Percentiles rank a stretch among this genome's conserved stretches.
phyloP scores from a whole-genome alignment of 2,329 filamentous ascomycete species.

The Penicillium rolfsii region DNA sequence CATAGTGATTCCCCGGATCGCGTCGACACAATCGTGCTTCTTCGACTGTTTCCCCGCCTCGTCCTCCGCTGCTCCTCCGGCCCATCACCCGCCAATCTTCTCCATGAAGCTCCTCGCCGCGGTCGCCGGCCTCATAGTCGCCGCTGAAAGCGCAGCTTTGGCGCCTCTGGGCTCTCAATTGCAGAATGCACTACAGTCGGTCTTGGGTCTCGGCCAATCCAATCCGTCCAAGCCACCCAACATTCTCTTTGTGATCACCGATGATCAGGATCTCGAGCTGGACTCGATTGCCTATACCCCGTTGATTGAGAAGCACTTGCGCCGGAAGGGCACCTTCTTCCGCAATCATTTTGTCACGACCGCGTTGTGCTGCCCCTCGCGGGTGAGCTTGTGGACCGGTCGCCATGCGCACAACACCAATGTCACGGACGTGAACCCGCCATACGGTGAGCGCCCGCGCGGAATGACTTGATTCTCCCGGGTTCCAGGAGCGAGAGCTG shows the following conservation, averaged over 20 bases:
- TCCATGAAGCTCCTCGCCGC: conserved; percentile 28
- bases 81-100: neutral
- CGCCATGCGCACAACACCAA: conserved; percentile 72
- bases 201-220: conserved; percentile 11
- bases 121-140: conserved; percentile 22
- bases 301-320: conserved; percentile 58
- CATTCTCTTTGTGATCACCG: conserved; percentile 68
- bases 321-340: conserved; percentile 62
- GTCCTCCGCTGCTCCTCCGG: neutral
- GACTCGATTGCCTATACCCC: conserved; percentile 66
- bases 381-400: conserved; percentile 68
- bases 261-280: conserved; percentile 68
- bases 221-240: conserved; percentile 48
- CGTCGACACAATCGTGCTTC: neutral
- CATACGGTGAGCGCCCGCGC: conserved; percentile 49
- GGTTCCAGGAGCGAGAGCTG: too few relatives aligned
- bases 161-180: neutral
- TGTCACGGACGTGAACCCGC: conserved; percentile 62
- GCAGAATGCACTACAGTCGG: conserved; percentile 20
- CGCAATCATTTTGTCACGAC: conserved; percentile 68
- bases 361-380: conserved; percentile 68
- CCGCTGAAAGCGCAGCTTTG: conserved; percentile 16
- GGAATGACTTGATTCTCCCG: neutral
- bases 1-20: neutral
- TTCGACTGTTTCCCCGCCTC: neutral